Base-by-base conservation (phyloP, 1,284 basidiomycete genomes). In the Rhodotorula sp. region DNA sequence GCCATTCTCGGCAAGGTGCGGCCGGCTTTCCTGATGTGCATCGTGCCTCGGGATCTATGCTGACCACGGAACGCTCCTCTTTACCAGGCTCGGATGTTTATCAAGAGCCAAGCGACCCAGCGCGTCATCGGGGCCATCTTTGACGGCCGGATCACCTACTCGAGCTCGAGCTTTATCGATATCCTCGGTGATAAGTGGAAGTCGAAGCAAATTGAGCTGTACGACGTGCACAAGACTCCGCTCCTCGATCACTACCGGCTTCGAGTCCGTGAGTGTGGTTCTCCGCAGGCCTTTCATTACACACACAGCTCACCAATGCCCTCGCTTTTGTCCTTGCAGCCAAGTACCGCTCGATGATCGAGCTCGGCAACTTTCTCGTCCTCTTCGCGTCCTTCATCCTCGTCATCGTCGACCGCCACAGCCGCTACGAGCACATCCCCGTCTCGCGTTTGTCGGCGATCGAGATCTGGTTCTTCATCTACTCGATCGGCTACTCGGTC, bases 221-320 rank as follows among this genome's bases (percentile, higher is more conserved):
- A 82, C 75, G 79, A 81, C 62, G 78, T 80, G 17, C 67, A 72
- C 60, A 77, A 79, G 60, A 80, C 81, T 0, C 82, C 82, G 6
- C 53, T 82, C n/a, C 77, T 82, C 30, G 81, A 82, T 68, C 82
- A 82, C 65, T 78, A 82, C 49, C 78, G 82, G 3, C 77, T 82
- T 7, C 75, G 77, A 42, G 81, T 82, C 6, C 81, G 61, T 70
- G 24, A 58, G 37, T 26, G 22, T 15, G 45, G 10, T 57, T 44
- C 30, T 24, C 15, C 42, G 30, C 33, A 20, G n/a, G 53, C 58
- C 14, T 22, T 48, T 24, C 51, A 24, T 12, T 22, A 2, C 22
- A 53, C 51, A 3, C n/a, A 22, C 22, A 33, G 33, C 33, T 33
- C 33, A 33, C 8, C 33, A 7, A 33, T 7, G 33, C 33, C 33